These are phyloP conservation scores for Tulasnella sp. DNA, from an alignment of 768 basidiomycete genomes.

Conservation along the genomic window DNA sequence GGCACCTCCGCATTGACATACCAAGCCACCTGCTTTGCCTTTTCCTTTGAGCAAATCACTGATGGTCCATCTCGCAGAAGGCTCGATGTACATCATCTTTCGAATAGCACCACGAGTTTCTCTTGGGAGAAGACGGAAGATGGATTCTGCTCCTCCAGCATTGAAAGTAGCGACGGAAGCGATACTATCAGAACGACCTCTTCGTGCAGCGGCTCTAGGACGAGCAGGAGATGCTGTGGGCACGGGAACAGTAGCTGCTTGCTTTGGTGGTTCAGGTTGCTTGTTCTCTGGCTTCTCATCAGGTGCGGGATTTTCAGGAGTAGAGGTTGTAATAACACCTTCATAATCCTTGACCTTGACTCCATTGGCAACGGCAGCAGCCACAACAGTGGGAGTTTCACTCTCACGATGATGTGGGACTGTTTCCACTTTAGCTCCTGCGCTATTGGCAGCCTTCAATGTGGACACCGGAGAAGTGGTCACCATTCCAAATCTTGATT, in stretches of 20 bases:
- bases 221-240: constrained; percentile 6
- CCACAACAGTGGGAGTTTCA: no score
- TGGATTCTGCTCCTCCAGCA: constrained; percentile 74
- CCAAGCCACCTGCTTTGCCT: constrained; percentile 58
- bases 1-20: constrained; percentile 59
- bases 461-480: neutral
- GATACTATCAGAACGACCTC: constrained; percentile 34
- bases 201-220: constrained; percentile 17
- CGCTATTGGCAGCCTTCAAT: constrained; percentile 1
- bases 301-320: no score
- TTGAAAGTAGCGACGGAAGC: constrained; percentile 47
- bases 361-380: no score
- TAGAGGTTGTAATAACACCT: no score
- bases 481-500: constrained; percentile 3
- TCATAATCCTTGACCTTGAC: no score
- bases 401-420: no score
- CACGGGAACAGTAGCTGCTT: neutral
- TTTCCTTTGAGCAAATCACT: constrained; percentile 77
- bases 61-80: constrained; percentile 77
- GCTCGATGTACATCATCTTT: constrained; percentile 89
- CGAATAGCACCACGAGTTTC: constrained; percentile 82
- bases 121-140: constrained; percentile 89
- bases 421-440: neutral
- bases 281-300: no score
- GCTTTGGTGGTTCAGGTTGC: no score